phyloP scores from a whole-genome alignment of 2,329 filamentous ascomycete species.

The Arthroderma sp. region DNA sequence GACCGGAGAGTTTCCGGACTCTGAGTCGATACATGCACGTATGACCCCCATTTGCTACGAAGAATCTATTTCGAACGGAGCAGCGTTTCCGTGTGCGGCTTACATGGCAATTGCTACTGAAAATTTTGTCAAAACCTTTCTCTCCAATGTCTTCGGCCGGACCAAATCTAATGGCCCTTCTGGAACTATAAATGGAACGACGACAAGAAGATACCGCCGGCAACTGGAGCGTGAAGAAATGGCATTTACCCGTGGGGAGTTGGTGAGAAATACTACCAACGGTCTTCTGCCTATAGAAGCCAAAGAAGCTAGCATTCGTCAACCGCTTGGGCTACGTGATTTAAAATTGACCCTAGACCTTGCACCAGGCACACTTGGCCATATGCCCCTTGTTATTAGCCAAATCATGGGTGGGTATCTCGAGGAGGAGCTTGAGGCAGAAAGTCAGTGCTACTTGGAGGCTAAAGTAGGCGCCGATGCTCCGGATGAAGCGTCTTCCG shows the following conservation, averaged over 20 bases:
- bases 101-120: slow-evolving; percentile 51
- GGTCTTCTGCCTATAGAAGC: slow-evolving; percentile 72
- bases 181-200: slow-evolving; percentile 57
- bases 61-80: slow-evolving; percentile 46
- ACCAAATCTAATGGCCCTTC: slow-evolving; percentile 48
- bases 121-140: slow-evolving; percentile 50
- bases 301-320: slow-evolving; percentile 59
- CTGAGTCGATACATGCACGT: slow-evolving; percentile 44
- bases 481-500: slow-evolving; percentile 16
- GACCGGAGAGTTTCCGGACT: slow-evolving; percentile 51
- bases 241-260: slow-evolving; percentile 57
- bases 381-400: slow-evolving; percentile 64
- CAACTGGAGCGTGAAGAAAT: slow-evolving; percentile 68
- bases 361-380: slow-evolving; percentile 60
- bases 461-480: slow-evolving; percentile 16
- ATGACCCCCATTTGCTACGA: slow-evolving; percentile 57
- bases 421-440: slow-evolving; percentile 59
- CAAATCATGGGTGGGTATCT: slow-evolving; percentile 59
- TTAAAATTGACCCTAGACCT: slow-evolving; percentile 63
- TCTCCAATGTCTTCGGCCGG: slow-evolving; percentile 44
- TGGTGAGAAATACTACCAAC: slow-evolving; percentile 56
- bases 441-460: slow-evolving; percentile 24
- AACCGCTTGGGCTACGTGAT: slow-evolving; percentile 65
- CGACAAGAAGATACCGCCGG: slow-evolving; percentile 64
- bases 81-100: slow-evolving; percentile 43